A percentile compares a stretch with the other conserved stretches of the same genome.
Conservation (phyloP, 1,284 basidiomycete genomes). For the Puccinia hordei region DNA sequence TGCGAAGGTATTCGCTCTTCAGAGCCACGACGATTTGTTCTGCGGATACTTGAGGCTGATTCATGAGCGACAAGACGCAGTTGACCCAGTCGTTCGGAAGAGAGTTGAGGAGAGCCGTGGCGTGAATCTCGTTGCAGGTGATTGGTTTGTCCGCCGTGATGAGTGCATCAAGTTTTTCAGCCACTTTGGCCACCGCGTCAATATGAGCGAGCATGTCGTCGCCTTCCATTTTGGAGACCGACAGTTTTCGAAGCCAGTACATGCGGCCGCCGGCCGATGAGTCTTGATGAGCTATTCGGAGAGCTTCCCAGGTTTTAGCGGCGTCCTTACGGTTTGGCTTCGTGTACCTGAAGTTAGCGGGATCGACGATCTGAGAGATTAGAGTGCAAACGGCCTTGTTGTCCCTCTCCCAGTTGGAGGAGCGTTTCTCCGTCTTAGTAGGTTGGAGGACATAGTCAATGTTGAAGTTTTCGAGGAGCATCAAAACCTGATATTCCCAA, state of each 20-base stretch:
- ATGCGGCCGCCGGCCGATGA: neutral
- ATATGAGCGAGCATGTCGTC: neutral
- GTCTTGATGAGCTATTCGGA: constrained; percentile 10
- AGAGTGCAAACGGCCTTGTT: neutral
- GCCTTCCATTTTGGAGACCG: neutral
- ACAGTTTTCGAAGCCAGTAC: neutral
- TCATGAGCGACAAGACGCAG: neutral
- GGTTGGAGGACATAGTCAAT: too few species aligned
- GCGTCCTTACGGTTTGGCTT: neutral
- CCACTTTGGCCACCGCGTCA: neutral
- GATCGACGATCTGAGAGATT: neutral
- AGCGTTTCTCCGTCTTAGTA: too few species aligned
- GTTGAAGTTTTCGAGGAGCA: too few species aligned
- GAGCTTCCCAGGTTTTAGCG: neutral
- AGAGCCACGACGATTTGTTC: neutral
- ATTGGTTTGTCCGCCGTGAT: neutral
- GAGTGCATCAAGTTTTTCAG: neutral
- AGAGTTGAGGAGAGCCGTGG: neutral
- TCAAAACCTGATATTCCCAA: too few species aligned
- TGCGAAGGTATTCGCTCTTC: neutral
- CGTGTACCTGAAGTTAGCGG: neutral
- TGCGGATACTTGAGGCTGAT: neutral
- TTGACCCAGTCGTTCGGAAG: constrained; percentile 5
- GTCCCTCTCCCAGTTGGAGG: neutral
- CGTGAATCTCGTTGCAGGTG: neutral